A percentile compares a stretch with the other conserved stretches of the same genome.
These are phyloP conservation scores for Rubia yunnanensis DNA, from an alignment of 257 asterid species.

Conservation along the genomic window DNA sequence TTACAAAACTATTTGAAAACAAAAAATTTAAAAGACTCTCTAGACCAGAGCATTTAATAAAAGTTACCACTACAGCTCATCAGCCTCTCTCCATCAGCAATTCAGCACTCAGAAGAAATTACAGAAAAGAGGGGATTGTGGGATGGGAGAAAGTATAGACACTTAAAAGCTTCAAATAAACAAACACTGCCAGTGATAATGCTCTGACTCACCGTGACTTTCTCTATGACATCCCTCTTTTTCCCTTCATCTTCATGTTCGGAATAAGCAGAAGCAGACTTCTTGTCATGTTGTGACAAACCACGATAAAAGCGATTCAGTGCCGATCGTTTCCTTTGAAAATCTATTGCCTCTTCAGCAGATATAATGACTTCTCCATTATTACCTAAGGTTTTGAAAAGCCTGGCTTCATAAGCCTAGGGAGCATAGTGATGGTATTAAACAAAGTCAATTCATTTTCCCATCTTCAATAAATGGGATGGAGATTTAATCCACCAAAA, in stretches of 20 bases:
- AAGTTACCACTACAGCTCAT: neutral
- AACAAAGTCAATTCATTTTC: constrained; percentile 11
- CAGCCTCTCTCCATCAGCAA: neutral
- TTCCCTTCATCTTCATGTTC: constrained; percentile 46
- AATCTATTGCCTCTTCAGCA: constrained; percentile 77
- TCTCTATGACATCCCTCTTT: constrained; percentile 70
- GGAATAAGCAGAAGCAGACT: constrained; percentile 30
- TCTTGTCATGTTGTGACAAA: constrained; percentile 55
- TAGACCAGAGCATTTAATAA: neutral
- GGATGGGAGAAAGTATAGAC: neutral
- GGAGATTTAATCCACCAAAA: constrained; percentile 3
- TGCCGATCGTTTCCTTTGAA: constrained; percentile 71
- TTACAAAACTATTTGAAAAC: neutral
- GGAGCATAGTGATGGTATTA: constrained; percentile 11
- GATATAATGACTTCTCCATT: constrained; percentile 63
- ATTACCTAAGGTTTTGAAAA: constrained; percentile 67
- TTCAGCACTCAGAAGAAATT: neutral
- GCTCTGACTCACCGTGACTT: constrained; percentile 56
- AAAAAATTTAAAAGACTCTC: neutral
- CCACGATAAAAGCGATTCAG: constrained; percentile 63
- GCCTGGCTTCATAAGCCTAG: constrained; percentile 90
- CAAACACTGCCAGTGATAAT: neutral
- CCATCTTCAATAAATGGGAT: constrained; percentile 3
- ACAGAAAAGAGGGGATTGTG: neutral
- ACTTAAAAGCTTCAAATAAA: neutral